Evolutionary conservation across 345 rosid species (phyloP).

Genomic region (Citrus sinensis): DVS_A1.0 CM039161.1:21776001-21776500

Average conservation of each 20-base stretch:
- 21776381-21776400: slow-evolving; percentile 76
- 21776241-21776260: background rate
- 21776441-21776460: background rate
- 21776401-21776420: slow-evolving; percentile 87
- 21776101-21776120: slow-evolving; percentile 78
- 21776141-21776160: background rate
- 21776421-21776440: background rate
- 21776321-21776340: slow-evolving; percentile 55
- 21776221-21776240: background rate
- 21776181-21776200: background rate
- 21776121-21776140: slow-evolving; percentile 59
- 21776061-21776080: slow-evolving; percentile 86
- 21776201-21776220: background rate
- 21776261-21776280: slow-evolving; percentile 48
- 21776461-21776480: background rate
- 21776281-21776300: slow-evolving; percentile 83
- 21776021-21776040: slow-evolving; percentile 82
- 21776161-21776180: background rate
- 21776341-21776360: slow-evolving; percentile 52
- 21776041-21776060: slow-evolving; percentile 89
- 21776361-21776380: slow-evolving; percentile 52
- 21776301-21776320: slow-evolving; percentile 80
- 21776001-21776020: slow-evolving; percentile 80
- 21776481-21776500: background rate
- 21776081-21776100: slow-evolving; percentile 94